Base-by-base conservation (phyloP, 495 filamentous ascomycete genomes). In the Lichenothelia convexa region DNA sequence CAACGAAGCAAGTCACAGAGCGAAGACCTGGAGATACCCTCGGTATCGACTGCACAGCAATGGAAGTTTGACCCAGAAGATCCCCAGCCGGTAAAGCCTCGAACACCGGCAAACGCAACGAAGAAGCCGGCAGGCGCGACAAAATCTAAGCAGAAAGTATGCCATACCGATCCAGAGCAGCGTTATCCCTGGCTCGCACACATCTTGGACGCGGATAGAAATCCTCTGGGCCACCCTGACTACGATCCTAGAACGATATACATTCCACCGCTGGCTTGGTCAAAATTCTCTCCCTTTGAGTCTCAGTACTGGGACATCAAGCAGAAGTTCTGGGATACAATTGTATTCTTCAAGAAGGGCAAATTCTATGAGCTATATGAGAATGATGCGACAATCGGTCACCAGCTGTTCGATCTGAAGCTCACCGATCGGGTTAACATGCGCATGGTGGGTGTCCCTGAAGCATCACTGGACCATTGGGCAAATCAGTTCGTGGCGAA, bases 261-360 rank as follows among this genome's bases (percentile, higher is more conserved):
- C 54, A 77, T 99, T 30, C 91, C 91, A 12, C 75, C 78, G 0
- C 31, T 62, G 3, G 82, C 83, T 6, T 84, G 71, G 70, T 56
- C 54, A 0, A 70, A 77, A 3, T 93, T 99, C 51, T 83, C 83
- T 0, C 68, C 87, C 0, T 99, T 99, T 42, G 89, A 99, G 60
- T 89, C 84, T 54, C 89, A 99, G 46, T 99, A 95, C 56, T 99
- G 89, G 89, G 86, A 93, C 49, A 95, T 99, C 56, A 99, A 99
- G 64, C 80, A 84, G 56, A 93, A 93, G 35, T 81, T 87, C 45
- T 93, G 80, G 80, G 83, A 93, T 41, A 95, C 85, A 0, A 77
- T 99, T 16, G 89, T 99, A 11, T 99, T 99, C 60, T 99, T 99
- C 67, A 95, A 93, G 59, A 99, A 99, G 60, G 89, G 89, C 41